These are phyloP conservation scores for Erodium maritimum DNA, from an alignment of 345 rosid genomes.

Conservation along the genomic window DNA sequence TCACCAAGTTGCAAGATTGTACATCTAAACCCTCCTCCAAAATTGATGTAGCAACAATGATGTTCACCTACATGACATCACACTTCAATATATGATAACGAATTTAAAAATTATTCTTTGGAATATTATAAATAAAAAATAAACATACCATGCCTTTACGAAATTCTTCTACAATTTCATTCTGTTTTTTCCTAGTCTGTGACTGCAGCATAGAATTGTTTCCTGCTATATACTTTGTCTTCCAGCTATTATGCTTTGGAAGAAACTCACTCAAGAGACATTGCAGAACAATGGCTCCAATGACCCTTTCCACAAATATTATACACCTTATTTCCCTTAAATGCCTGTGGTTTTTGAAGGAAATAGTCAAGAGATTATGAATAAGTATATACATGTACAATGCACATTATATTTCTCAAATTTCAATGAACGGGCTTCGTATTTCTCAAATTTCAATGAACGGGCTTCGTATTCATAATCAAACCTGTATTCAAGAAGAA, in stretches of 20 bases:
- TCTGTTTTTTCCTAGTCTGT: constrained; percentile 55
- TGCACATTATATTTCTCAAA: too few species aligned
- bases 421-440: too few species aligned
- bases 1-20: constrained; percentile 75
- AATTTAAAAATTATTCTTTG: neutral
- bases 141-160: constrained; percentile 53
- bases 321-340: constrained; percentile 62
- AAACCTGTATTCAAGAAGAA: constrained; percentile 71
- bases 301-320: constrained; percentile 70
- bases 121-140: neutral
- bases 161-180: constrained; percentile 74
- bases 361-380: too few species aligned
- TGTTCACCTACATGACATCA: constrained; percentile 44
- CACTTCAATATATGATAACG: neutral
- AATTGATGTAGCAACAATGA: constrained; percentile 86
- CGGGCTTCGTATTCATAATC: neutral
- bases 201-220: constrained; percentile 36
- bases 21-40: constrained; percentile 96
- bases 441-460: too few species aligned
- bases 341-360: constrained; percentile 22
- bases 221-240: constrained; percentile 64
- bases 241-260: constrained; percentile 45
- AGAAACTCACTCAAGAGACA: constrained; percentile 45
- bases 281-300: constrained; percentile 50
- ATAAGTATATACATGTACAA: too few species aligned